Conservation (phyloP, 2,329 filamentous ascomycete species). For the Fusarium secorum region DNA sequence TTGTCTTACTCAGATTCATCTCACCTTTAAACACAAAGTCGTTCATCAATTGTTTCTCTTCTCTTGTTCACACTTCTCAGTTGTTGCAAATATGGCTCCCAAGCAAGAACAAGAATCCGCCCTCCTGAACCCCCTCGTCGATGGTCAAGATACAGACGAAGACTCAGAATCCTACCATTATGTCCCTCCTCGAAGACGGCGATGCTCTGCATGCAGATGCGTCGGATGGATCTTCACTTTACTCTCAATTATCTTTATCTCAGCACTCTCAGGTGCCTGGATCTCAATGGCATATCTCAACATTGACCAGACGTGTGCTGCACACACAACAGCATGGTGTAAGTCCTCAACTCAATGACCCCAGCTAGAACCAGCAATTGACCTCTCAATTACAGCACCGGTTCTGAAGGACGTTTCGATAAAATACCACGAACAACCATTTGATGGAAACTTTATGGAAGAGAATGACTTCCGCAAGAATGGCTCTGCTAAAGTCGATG, state of each 20-base stretch:
- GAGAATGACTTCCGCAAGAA: conserved; percentile 61
- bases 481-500: conserved; percentile 62
- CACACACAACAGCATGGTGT: conserved; percentile 51
- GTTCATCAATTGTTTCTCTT: not conserved
- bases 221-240: conserved; percentile 15
- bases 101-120: conserved; percentile 36
- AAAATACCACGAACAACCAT: conserved; percentile 48
- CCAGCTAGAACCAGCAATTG: not conserved
- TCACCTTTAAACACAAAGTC: not conserved
- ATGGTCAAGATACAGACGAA: conserved; percentile 28
- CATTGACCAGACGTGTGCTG: conserved; percentile 36
- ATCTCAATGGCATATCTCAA: conserved; percentile 33
- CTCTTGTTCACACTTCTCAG: not conserved
- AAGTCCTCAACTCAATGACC: conserved; percentile 22
- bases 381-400: conserved; percentile 40
- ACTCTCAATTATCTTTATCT: conserved; percentile 17
- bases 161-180: conserved; percentile 31
- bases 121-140: conserved; percentile 20
- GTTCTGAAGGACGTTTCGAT: conserved; percentile 47
- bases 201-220: conserved; percentile 23
- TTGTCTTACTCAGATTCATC: not conserved
- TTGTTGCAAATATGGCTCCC: conserved; percentile 20
- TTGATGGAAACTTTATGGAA: conserved; percentile 65
- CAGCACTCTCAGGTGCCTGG: conserved; percentile 31
- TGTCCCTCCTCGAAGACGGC: conserved; percentile 17